Base-by-base conservation (phyloP, 208 protist genomes). In the Leishmania arabica region DNA sequence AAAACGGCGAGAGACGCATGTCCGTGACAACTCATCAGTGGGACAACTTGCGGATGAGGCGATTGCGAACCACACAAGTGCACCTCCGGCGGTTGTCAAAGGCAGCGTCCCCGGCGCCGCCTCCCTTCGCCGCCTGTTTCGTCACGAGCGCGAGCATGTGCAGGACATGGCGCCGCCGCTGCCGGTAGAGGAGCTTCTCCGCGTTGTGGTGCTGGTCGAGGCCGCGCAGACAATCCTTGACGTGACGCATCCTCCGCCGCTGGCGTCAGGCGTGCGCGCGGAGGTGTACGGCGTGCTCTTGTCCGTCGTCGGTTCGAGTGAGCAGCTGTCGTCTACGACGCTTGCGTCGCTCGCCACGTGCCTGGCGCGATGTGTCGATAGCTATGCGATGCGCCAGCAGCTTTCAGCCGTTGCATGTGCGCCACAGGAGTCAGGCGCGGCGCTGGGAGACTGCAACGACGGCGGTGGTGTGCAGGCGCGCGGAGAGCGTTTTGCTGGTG, bases 261-360 rank as follows among this genome's bases (percentile, higher is more conserved):
- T 83, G 34, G 74, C 80, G 15, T 83, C 76, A 24, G 58, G 56
- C 4, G 82, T 83, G 49, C 82, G 84, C 15, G 60, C 75, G 3
- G 80, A 80, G 75, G 40, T 91, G 34, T 95, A 92, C 82, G 40
- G 75, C 21, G 78, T 92, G 42, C 62, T 87, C n/a, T 82, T 95
- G 24, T 81, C 84, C 17, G 86, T 86, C 40, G 65, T 95, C n/a
- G 79, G 86, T 9, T 89, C 82, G 53, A 88, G 81, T 64, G 91
- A 95, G 80, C 88, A 91, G 75, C 86, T 95, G 13, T 80, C 88
- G 34, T 88, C 72, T 27, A 65, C 79, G 13, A 82, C 82, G 19
- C 77, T 95, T 34, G 91, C 82, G 13, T 75, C 84, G 1, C 81
- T 95, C 37, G 78, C 86, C 27, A 89, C 83, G 6, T 90, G 88